Evolutionary conservation across 2,329 filamentous ascomycete genomes (phyloP).

Genomic region (Neofusicoccum laricinum): DNA sequence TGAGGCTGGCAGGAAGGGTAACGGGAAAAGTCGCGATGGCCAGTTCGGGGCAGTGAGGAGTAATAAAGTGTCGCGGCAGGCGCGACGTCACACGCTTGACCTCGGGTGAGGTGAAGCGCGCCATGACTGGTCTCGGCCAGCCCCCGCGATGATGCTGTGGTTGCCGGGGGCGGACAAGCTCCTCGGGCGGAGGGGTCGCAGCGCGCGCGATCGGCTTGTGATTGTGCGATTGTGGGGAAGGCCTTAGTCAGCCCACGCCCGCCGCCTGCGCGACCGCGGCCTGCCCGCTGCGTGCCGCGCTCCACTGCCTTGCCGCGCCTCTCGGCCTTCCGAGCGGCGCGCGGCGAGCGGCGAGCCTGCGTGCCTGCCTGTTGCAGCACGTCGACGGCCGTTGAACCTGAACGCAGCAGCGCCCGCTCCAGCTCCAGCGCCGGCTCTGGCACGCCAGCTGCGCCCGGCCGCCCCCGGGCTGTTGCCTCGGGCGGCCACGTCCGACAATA

Average conservation of each 20-base stretch:
- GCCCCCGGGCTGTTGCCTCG: background rate
- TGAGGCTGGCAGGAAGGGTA: background rate
- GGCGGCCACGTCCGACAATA: conserved; percentile 9
- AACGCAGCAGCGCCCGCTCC: background rate
- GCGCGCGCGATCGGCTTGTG: conserved; percentile 13
- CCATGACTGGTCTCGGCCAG: conserved; percentile 9
- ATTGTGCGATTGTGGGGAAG: conserved; percentile 13
- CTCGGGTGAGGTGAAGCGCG: conserved; percentile 8
- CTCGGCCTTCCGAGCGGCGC: too few species aligned
- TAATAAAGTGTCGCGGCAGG: conserved; percentile 1
- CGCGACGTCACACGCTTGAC: conserved; percentile 13
- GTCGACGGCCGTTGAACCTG: background rate
- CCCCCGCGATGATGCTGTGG: conserved; percentile 1
- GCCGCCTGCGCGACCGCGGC: background rate
- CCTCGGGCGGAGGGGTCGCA: conserved; percentile 17
- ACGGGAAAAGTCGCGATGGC: conserved; percentile 4
- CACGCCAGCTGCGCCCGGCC: too few species aligned
- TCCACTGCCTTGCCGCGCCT: background rate
- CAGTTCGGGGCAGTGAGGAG: background rate
- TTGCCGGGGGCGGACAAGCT: conserved; percentile 8
- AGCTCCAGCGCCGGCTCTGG: background rate
- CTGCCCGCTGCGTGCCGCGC: background rate
- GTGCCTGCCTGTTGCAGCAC: background rate
- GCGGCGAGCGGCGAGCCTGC: too few species aligned
- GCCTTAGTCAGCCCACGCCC: conserved; percentile 12